Percentiles rank a stretch among this genome's conserved stretches.
Evolutionary conservation across 352 stramenopile species (phyloP).

Genomic region (Pythium graminicola): DNA sequence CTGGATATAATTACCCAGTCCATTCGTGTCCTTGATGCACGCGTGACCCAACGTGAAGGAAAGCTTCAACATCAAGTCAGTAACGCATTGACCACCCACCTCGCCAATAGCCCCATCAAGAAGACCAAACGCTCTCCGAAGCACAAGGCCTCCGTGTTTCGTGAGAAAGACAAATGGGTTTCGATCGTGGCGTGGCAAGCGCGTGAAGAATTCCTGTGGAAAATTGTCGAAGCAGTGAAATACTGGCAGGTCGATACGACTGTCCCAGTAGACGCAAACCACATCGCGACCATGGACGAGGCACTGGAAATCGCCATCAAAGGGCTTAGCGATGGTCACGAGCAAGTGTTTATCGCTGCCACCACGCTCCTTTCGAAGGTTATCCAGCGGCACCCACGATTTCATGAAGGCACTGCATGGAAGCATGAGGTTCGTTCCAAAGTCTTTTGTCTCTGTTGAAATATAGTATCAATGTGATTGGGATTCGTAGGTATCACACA

Average conservation of each 20-base stretch:
- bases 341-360: conserved; percentile 28
- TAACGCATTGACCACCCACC: not conserved
- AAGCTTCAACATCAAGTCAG: not conserved
- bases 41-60: conserved; percentile 6
- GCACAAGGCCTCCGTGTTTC: not conserved
- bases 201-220: conserved; percentile 28
- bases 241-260: not conserved
- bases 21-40: conserved; percentile 1
- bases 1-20: not conserved
- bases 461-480: not conserved
- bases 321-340: conserved; percentile 15
- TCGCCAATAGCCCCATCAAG: conserved; percentile 15
- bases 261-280: not conserved
- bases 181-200: conserved; percentile 17
- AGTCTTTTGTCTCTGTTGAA: not conserved
- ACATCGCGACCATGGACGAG: conserved; percentile 11
- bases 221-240: conserved; percentile 13
- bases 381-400: conserved; percentile 7
- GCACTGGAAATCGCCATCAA: conserved; percentile 7
- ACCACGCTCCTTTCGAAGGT: conserved; percentile 18
- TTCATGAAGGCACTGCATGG: conserved; percentile 17
- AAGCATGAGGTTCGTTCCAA: conserved; percentile 14
- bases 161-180: conserved; percentile 1
- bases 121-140: not conserved
- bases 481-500: conserved; percentile 11